Evolutionary conservation across 2,329 filamentous ascomycete species (phyloP).

Genomic region (Nemania sp.): DNA sequence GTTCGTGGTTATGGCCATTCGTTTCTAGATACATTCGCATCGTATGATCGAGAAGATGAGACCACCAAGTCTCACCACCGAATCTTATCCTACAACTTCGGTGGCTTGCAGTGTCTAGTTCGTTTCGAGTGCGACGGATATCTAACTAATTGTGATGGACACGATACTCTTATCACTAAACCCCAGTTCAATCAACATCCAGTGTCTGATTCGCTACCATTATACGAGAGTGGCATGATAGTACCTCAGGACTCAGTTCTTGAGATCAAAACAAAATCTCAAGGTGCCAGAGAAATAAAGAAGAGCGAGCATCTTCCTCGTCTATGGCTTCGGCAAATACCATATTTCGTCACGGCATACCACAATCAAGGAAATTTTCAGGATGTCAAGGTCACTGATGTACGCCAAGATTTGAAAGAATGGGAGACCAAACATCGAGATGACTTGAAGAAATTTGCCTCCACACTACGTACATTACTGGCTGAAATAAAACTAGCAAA

Average conservation of each 20-base stretch:
- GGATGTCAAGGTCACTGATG: slow-evolving; percentile 19
- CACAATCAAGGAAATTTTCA: slow-evolving; percentile 26
- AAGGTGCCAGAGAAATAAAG: slow-evolving; percentile 11
- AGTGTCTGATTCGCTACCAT: not conserved
- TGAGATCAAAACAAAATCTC: slow-evolving; percentile 32
- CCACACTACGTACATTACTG: slow-evolving; percentile 26
- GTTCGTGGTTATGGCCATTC: slow-evolving; percentile 32
- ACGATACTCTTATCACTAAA: not conserved
- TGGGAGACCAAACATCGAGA: slow-evolving; percentile 29
- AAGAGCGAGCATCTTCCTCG: slow-evolving; percentile 29
- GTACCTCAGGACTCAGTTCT: slow-evolving; percentile 29
- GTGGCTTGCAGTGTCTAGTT: slow-evolving; percentile 30
- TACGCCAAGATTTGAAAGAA: slow-evolving; percentile 21
- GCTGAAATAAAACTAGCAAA: slow-evolving; percentile 28
- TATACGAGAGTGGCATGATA: slow-evolving; percentile 8
- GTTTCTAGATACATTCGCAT: slow-evolving; percentile 32
- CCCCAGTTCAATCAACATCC: not conserved
- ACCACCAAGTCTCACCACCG: slow-evolving; percentile 33
- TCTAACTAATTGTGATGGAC: not conserved
- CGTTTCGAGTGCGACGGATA: slow-evolving; percentile 34
- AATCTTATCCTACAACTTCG: slow-evolving; percentile 32
- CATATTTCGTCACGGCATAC: slow-evolving; percentile 30
- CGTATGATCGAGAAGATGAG: slow-evolving; percentile 10
- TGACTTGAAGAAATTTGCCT: slow-evolving; percentile 27
- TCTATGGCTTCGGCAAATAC: slow-evolving; percentile 34